These are phyloP conservation scores for Xylariaceae sp. DNA, from an alignment of 2,329 filamentous ascomycete genomes.

Conservation along the genomic window DNA sequence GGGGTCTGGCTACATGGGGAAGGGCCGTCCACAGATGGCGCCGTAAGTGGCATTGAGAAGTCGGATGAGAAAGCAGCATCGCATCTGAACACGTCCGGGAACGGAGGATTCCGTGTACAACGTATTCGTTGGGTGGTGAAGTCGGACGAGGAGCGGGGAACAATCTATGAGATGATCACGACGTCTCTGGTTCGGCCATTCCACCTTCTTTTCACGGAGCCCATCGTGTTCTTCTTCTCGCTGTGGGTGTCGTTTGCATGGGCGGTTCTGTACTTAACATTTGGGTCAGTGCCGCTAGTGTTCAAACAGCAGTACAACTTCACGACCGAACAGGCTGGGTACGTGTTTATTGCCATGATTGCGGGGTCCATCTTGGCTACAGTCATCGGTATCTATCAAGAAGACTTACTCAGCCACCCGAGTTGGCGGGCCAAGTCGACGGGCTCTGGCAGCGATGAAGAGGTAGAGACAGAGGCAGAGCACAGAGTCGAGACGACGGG, in stretches of 20 bases:
- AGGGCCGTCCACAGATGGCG: conserved; percentile 7
- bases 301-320: conserved; percentile 69
- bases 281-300: conserved; percentile 76
- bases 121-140: conserved; percentile 78
- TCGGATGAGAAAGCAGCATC: conserved; percentile 16
- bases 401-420: conserved; percentile 56
- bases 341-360: conserved; percentile 72
- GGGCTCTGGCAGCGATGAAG: conserved; percentile 32
- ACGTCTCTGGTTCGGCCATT: conserved; percentile 78
- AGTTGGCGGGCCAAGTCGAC: conserved; percentile 34
- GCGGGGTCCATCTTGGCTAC: conserved; percentile 66
- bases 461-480: conserved; percentile 13
- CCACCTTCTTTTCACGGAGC: conserved; percentile 70
- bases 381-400: conserved; percentile 67
- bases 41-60: neutral
- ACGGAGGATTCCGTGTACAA: conserved; percentile 27
- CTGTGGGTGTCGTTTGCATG: conserved; percentile 88
- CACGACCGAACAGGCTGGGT: conserved; percentile 63
- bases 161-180: conserved; percentile 65
- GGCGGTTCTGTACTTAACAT: conserved; percentile 84
- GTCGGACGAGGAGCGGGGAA: conserved; percentile 72
- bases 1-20: conserved; percentile 41
- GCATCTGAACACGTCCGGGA: neutral
- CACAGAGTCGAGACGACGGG: conserved; percentile 19
- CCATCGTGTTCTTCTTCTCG: conserved; percentile 81